phyloP scores from a whole-genome alignment of 192 early-diverging fungal genomes.

The Phycomyces blakesleeanus region DNA sequence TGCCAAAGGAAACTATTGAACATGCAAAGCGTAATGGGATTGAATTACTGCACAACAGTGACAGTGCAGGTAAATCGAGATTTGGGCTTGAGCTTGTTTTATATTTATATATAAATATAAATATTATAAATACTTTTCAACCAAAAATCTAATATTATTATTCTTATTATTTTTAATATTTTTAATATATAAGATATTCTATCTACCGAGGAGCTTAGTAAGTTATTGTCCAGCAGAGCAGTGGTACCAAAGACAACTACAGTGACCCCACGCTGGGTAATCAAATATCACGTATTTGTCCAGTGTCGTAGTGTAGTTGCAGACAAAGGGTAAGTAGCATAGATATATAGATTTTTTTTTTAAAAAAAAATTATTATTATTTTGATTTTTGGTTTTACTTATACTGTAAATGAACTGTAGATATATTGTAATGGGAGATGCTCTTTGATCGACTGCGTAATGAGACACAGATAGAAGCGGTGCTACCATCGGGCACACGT shows the following conservation, averaged over 20 bases:
- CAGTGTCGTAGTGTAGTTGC: constrained; percentile 42
- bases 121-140: too few species aligned
- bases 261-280: constrained; percentile 45
- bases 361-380: too few species aligned
- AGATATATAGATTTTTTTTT: too few species aligned
- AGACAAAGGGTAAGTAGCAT: constrained; percentile 45
- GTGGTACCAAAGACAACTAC: background rate
- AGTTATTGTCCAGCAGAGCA: constrained; percentile 33
- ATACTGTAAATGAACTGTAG: background rate
- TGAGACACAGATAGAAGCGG: too few species aligned
- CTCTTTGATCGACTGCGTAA: too few species aligned
- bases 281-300: constrained; percentile 51
- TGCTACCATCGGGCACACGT: too few species aligned
- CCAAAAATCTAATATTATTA: too few species aligned
- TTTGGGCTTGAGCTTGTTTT: background rate
- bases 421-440: too few species aligned
- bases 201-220: constrained; percentile 32
- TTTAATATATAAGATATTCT: too few species aligned
- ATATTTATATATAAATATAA: too few species aligned
- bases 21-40: constrained; percentile 40
- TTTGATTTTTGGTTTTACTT: background rate
- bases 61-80: constrained; percentile 35
- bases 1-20: constrained; percentile 43
- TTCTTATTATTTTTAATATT: too few species aligned
- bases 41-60: constrained; percentile 44